These are phyloP conservation scores for Pseudocercospora fijiensis DNA, from an alignment of 2,329 filamentous ascomycete genomes.

Conservation along the genomic window DNA sequence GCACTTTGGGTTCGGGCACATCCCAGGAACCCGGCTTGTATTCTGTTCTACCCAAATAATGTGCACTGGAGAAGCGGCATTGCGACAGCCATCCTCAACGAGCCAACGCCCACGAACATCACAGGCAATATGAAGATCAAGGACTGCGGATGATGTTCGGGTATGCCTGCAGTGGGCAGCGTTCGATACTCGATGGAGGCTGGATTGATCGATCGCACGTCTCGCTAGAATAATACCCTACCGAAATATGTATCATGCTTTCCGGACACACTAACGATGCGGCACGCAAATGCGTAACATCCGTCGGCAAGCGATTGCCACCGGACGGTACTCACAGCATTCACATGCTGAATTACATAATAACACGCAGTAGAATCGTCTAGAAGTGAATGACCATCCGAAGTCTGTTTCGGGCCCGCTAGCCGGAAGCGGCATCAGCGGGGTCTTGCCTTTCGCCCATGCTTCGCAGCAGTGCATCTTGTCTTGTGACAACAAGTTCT, in stretches of 20 bases:
- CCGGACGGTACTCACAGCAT: neutral
- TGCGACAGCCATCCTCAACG: neutral
- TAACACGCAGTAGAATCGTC: constrained; percentile 1
- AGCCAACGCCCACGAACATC: neutral
- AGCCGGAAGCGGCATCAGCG: neutral
- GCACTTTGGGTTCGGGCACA: neutral
- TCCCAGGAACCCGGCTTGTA: neutral
- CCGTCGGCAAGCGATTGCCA: neutral
- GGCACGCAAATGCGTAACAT: too few species aligned
- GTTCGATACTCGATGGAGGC: neutral
- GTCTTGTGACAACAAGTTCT: neutral
- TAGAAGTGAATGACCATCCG: constrained; percentile 4
- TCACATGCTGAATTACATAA: neutral
- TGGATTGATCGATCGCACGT: neutral
- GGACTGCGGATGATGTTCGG: too few species aligned
- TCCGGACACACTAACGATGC: too few species aligned
- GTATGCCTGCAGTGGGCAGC: too few species aligned
- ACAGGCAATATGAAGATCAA: neutral
- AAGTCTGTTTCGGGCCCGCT: neutral
- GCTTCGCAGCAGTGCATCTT: neutral
- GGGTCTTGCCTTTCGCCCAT: neutral
- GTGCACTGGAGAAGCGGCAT: neutral
- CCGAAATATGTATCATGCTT: too few species aligned
- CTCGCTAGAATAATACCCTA: too few species aligned
- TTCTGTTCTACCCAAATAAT: too few species aligned